phyloP scores from a whole-genome alignment of 352 stramenopile species.

The Globisporangium lucens region DNA sequence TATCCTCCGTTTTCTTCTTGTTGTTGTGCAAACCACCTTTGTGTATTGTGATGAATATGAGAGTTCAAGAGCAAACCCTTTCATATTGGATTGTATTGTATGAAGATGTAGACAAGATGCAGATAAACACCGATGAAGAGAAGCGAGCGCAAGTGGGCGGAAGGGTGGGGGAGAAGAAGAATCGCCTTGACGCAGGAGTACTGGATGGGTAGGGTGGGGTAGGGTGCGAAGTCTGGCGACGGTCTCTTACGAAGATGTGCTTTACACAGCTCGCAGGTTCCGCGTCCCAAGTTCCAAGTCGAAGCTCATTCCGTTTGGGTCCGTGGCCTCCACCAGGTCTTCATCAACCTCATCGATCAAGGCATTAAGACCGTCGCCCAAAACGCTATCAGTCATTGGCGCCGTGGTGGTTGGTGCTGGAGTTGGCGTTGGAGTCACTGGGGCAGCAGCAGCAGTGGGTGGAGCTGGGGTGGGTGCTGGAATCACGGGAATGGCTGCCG shows the following conservation, averaged over 20 bases:
- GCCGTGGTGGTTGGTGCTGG: too few species aligned
- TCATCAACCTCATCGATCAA: not conserved
- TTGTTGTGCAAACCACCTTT: not conserved
- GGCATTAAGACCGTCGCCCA: not conserved
- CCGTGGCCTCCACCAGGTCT: too few species aligned
- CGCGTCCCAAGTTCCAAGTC: not conserved
- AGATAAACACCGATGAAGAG: conserved; percentile 1
- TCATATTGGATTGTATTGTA: conserved; percentile 1
- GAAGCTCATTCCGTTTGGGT: too few species aligned
- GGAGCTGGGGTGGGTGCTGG: not conserved
- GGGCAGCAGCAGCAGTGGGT: not conserved
- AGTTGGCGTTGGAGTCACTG: not conserved
- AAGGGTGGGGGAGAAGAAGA: not conserved
- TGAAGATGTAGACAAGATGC: not conserved
- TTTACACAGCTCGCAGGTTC: not conserved
- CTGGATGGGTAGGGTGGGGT: not conserved
- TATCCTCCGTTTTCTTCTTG: not conserved
- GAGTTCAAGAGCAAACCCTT: not conserved
- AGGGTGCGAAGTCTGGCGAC: not conserved
- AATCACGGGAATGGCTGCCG: not conserved
- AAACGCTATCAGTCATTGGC: not conserved
- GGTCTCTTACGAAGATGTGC: not conserved
- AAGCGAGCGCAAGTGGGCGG: not conserved
- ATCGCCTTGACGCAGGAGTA: not conserved
- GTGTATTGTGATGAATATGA: not conserved